Percentiles rank a stretch among this genome's conserved stretches.
phyloP scores from a whole-genome alignment of 2,329 filamentous ascomycete species.

The Xylariaceae sp. region DNA sequence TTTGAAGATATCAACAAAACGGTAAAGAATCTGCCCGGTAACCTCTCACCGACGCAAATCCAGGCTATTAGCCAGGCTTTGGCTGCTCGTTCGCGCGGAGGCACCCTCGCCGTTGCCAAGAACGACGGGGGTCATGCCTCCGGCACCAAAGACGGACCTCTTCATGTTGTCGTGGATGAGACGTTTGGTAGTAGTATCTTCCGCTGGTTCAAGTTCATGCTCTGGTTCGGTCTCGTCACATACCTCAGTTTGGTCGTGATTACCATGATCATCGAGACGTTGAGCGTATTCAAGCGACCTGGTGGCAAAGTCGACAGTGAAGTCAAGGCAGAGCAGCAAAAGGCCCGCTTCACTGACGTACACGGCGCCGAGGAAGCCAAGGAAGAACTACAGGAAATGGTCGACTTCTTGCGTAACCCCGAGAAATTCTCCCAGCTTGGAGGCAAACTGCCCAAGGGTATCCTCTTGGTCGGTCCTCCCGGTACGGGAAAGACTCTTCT shows the following conservation, averaged over 20 bases:
- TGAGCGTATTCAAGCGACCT: conserved; percentile 74
- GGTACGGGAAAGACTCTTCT: conserved; percentile 97
- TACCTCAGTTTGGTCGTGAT: conserved; percentile 77
- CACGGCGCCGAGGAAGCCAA: conserved; percentile 98
- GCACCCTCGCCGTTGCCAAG: conserved; percentile 54
- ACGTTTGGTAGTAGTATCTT: conserved; percentile 73
- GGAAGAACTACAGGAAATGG: conserved; percentile 93
- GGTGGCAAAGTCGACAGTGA: conserved; percentile 68
- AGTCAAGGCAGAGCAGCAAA: conserved; percentile 89
- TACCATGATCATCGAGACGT: conserved; percentile 75
- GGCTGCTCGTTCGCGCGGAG: conserved; percentile 63
- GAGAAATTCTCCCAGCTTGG: conserved; percentile 90
- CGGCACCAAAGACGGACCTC: conserved; percentile 74
- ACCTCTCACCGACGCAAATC: conserved; percentile 56
- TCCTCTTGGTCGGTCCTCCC: conserved; percentile 88
- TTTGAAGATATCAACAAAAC: conserved; percentile 23
- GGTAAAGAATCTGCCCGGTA: conserved; percentile 34
- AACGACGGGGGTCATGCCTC: conserved; percentile 45
- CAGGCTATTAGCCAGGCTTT: conserved; percentile 79
- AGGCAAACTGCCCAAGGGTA: conserved; percentile 94
- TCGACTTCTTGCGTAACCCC: conserved; percentile 91
- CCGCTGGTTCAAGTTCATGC: conserved; percentile 83
- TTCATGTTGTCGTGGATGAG: conserved; percentile 95
- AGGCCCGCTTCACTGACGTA: conserved; percentile 83
- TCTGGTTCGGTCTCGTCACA: conserved; percentile 69